Evolutionary conservation across 257 asterid species (phyloP), one percentile per base, ranked within the genome.

Genomic region (Prunella vulgaris): DNA sequence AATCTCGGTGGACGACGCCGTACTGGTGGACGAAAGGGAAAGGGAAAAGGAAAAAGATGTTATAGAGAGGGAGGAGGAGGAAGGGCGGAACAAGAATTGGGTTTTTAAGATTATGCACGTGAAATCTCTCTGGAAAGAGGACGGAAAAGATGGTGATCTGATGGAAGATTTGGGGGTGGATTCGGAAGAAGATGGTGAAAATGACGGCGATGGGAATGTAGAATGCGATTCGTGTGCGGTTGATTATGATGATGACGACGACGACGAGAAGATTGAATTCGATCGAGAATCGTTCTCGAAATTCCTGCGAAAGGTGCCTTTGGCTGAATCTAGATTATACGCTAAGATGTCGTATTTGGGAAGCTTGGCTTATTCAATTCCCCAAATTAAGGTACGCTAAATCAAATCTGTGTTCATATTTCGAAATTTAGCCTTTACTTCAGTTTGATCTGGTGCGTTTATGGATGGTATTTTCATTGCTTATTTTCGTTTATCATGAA

Each of bases 291-390:
- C 97, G 10, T 94, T 92, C 69, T 80, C 95, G 4, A 94, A 89
- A 76, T 83, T 94, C 38, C 86, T 94, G 7, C 76, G 76, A 15
- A 89, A 78, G 78, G 99, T 94, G 79, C 78, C 99, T 5, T 79
- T 94, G 74, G 76, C 79, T 7, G 97, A 92, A 79, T 93, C 96
- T 61, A 82, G 96, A 68, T 86, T 86, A 67, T 89, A 87, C 82
- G 89, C 97, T 53, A 79, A 74, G 62, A 73, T 94, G 93, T 86
- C 96, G 62, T 84, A 83, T 80, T 80, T 94, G 82, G 98, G 99
- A 56, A 82, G 75, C 66, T 79, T 91, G 85, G 97, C 99, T 77
- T 94, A 94, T 80, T 76, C 88, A 10, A 85, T 94, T 0, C 79
- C 99, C 18, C 86, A 80, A 61, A 94, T 94, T 73, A 92, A 92